Conservation (phyloP, 148 eudicot genomes). For the Rhododendron ovatum region DNA sequence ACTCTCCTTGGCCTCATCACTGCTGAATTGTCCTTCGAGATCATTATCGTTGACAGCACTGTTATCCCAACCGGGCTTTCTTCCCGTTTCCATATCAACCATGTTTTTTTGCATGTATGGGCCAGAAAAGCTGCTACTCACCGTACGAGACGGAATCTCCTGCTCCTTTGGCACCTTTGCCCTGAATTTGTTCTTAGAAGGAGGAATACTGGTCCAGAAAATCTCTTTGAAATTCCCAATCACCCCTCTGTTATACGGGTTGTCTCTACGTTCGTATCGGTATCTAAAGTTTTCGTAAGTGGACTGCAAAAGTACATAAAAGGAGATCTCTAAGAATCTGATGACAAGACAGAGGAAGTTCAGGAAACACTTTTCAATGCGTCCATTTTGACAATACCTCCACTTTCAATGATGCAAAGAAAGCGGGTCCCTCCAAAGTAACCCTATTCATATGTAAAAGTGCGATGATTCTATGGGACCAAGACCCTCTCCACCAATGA, state of each 20-base stretch:
- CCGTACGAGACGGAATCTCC: conserved; percentile 5
- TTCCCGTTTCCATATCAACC: conserved; percentile 24
- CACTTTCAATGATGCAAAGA: neutral
- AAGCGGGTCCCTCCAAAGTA: neutral
- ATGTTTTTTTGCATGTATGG: conserved; percentile 3
- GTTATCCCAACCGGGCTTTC: conserved; percentile 22
- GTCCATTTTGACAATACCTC: neutral
- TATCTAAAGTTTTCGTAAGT: conserved; percentile 43
- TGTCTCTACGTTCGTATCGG: conserved; percentile 20
- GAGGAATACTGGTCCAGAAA: conserved; percentile 31
- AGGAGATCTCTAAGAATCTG: neutral
- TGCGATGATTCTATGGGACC: neutral
- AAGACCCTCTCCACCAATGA: neutral
- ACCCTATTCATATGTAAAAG: neutral
- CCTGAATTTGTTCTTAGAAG: conserved; percentile 37
- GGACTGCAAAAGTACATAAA: conserved; percentile 31
- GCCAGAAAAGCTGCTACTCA: conserved; percentile 5
- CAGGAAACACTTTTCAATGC: neutral
- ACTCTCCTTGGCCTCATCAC: conserved; percentile 5
- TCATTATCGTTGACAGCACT: neutral
- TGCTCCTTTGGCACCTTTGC: conserved; percentile 29
- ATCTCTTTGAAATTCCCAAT: conserved; percentile 29
- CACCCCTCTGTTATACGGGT: conserved; percentile 38
- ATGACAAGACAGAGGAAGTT: neutral
- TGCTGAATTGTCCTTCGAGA: neutral